Conservation (phyloP, 164 flowering plant species). For the Chimonanthus praecox region DNA sequence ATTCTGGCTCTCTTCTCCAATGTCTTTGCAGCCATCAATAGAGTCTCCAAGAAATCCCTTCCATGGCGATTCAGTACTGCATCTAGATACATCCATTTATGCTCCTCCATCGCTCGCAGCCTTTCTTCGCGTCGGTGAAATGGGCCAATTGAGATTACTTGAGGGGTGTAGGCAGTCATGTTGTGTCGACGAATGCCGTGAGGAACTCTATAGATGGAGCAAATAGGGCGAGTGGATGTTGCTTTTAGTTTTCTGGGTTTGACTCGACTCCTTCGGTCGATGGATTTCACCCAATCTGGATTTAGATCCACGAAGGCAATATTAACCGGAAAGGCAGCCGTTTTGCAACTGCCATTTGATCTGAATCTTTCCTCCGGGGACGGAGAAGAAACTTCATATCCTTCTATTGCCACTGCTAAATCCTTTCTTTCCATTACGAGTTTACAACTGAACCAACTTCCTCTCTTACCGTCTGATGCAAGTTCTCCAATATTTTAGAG, state of each 20-base stretch:
- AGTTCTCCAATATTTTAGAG: no score
- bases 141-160: slow-evolving; percentile 3
- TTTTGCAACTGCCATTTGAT: no score
- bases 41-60: not conserved
- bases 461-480: no score
- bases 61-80: not conserved
- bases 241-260: not conserved
- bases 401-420: no score
- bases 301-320: not conserved
- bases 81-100: slow-evolving; percentile 6
- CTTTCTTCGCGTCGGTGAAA: not conserved
- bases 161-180: not conserved
- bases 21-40: not conserved
- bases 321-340: no score
- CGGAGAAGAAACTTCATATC: no score
- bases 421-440: no score
- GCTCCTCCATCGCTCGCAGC: slow-evolving; percentile 6
- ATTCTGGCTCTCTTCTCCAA: not conserved
- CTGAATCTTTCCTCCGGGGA: no score
- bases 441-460: no score
- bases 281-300: not conserved
- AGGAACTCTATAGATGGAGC: slow-evolving; percentile 6
- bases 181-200: not conserved
- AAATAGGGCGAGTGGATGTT: not conserved
- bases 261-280: not conserved